Conservation (phyloP, 2,329 filamentous ascomycete genomes). For the Trichoderma atrobrunneum region DNA sequence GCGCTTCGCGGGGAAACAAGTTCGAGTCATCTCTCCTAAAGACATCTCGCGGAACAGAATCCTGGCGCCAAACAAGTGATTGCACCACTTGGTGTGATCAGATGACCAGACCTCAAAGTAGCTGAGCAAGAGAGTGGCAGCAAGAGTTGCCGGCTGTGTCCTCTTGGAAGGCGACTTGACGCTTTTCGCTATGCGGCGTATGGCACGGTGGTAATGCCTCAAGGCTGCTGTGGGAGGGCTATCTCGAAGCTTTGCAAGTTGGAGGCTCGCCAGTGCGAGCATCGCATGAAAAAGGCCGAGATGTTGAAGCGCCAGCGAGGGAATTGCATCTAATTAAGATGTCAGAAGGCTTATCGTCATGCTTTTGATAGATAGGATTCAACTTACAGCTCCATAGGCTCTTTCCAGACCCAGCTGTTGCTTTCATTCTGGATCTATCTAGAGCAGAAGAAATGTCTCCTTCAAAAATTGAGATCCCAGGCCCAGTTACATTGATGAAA, state of each 20-base stretch:
- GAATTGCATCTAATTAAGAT: slow-evolving; percentile 61
- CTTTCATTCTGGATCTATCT: slow-evolving; percentile 53
- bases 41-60: slow-evolving; percentile 82
- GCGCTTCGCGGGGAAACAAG: slow-evolving; percentile 63
- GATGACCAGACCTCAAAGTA: slow-evolving; percentile 95
- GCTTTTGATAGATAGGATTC: neutral
- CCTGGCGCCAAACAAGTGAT: slow-evolving; percentile 80
- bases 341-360: neutral
- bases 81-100: slow-evolving; percentile 94
- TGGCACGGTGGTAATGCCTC: slow-evolving; percentile 86
- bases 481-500: slow-evolving; percentile 85
- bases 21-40: slow-evolving; percentile 67
- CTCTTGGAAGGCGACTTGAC: slow-evolving; percentile 68
- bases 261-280: slow-evolving; percentile 79
- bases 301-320: slow-evolving; percentile 76
- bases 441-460: slow-evolving; percentile 72
- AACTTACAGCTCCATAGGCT: slow-evolving; percentile 62
- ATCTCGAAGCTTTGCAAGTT: slow-evolving; percentile 79
- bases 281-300: slow-evolving; percentile 90
- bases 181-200: slow-evolving; percentile 73
- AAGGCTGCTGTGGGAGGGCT: slow-evolving; percentile 75
- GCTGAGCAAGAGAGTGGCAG: slow-evolving; percentile 78
- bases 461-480: slow-evolving; percentile 84
- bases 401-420: slow-evolving; percentile 61
- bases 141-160: slow-evolving; percentile 76